phyloP scores from a whole-genome alignment of 257 asterid species.

The Fraxinus pennsylvanica region DNA sequence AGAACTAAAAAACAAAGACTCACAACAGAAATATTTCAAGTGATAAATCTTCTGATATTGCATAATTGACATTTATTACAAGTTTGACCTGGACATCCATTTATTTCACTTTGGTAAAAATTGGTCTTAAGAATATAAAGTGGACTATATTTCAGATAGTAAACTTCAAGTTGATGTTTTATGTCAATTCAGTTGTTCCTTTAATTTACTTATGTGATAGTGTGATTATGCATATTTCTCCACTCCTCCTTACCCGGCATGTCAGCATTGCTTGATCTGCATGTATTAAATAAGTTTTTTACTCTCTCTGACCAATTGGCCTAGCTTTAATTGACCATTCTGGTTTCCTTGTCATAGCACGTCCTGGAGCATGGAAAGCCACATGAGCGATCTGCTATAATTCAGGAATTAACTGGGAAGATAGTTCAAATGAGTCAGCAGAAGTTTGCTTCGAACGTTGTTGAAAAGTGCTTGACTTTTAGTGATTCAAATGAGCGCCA shows the following conservation, averaged over 20 bases:
- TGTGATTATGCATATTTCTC: neutral
- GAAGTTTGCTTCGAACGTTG: slow-evolving; percentile 83
- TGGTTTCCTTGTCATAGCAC: slow-evolving; percentile 50
- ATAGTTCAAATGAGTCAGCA: slow-evolving; percentile 89
- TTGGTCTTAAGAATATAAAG: neutral
- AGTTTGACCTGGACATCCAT: neutral
- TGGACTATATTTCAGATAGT: neutral
- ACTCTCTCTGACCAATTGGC: neutral
- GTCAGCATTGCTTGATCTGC: neutral
- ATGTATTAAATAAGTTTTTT: neutral
- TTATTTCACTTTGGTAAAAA: neutral
- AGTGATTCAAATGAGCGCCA: slow-evolving; percentile 72
- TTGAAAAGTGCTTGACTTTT: slow-evolving; percentile 80
- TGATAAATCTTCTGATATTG: neutral
- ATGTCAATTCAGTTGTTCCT: neutral
- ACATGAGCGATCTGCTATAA: slow-evolving; percentile 59
- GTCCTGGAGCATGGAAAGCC: slow-evolving; percentile 85
- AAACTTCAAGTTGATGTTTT: neutral
- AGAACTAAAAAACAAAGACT: neutral
- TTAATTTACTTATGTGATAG: neutral
- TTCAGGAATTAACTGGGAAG: slow-evolving; percentile 61
- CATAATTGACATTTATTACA: neutral
- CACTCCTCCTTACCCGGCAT: neutral
- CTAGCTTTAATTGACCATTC: neutral
- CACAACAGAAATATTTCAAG: neutral